A percentile compares a stretch with the other conserved stretches of the same genome.
These are phyloP conservation scores for Ceratocystis cacaofunesta DNA, from an alignment of 2,329 filamentous ascomycete species.

Conservation along the genomic window DNA sequence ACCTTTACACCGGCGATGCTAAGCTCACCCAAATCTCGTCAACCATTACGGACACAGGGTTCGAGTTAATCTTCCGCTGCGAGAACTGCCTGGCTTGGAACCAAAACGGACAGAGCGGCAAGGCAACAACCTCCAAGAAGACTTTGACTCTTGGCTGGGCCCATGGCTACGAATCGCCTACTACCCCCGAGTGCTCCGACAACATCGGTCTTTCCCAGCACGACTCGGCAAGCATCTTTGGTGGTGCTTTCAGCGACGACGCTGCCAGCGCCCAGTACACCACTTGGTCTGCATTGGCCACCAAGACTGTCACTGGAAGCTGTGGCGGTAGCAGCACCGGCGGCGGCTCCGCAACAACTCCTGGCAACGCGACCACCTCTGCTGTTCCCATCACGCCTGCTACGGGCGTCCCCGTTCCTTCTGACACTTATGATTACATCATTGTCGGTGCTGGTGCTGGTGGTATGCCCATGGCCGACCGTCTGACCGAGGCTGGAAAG, in stretches of 20 bases:
- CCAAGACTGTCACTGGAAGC: constrained; percentile 26
- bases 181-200: constrained; percentile 29
- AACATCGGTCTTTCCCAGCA: constrained; percentile 37
- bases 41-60: constrained; percentile 41
- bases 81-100: constrained; percentile 32
- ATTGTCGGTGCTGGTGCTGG: constrained; percentile 48
- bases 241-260: constrained; percentile 27
- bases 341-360: neutral
- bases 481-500: constrained; percentile 42
- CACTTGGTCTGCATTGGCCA: constrained; percentile 31
- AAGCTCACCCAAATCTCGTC: constrained; percentile 46
- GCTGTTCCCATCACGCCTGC: constrained; percentile 23
- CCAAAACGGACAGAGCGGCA: constrained; percentile 31
- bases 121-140: constrained; percentile 31
- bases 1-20: constrained; percentile 45
- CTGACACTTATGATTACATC: constrained; percentile 39
- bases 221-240: constrained; percentile 32
- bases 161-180: constrained; percentile 32
- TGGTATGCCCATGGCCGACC: constrained; percentile 45
- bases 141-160: constrained; percentile 41
- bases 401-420: constrained; percentile 8
- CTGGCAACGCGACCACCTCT: constrained; percentile 18
- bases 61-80: constrained; percentile 34
- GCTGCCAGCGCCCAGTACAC: constrained; percentile 23
- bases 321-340: constrained; percentile 20